These are phyloP conservation scores for Torulaspora quercuum DNA, from an alignment of 805 yeast species.

Conservation along the genomic window DNA sequence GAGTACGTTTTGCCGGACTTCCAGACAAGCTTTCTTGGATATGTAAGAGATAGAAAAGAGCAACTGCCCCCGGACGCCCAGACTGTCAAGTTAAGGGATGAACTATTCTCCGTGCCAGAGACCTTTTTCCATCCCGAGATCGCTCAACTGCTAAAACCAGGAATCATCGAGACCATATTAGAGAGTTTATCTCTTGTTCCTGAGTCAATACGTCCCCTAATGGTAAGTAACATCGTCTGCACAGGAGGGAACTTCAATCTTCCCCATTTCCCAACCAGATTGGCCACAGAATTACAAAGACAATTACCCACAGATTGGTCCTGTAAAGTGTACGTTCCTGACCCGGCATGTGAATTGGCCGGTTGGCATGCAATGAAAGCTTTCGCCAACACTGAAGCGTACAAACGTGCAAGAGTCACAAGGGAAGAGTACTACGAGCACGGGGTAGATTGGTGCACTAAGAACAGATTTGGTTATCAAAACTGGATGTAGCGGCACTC, in stretches of 20 bases:
- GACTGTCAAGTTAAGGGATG: conserved; percentile 68
- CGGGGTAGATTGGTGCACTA: conserved; percentile 53
- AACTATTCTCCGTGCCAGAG: conserved; percentile 86
- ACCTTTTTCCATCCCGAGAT: conserved; percentile 81
- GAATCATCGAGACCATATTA: conserved; percentile 65
- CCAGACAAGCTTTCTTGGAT: conserved; percentile 75
- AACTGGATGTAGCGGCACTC: conserved; percentile 27
- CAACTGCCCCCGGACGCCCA: conserved; percentile 54
- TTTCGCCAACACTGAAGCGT: conserved; percentile 41
- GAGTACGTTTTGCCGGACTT: conserved; percentile 87
- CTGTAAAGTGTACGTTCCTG: conserved; percentile 43
- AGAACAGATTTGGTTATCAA: conserved; percentile 43
- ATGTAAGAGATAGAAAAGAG: conserved; percentile 43
- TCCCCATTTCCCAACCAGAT: conserved; percentile 61
- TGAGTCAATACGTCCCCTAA: conserved; percentile 64
- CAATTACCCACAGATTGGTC: conserved; percentile 72
- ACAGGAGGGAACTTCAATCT: conserved; percentile 81
- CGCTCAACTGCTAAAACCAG: conserved; percentile 72
- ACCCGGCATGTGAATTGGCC: conserved; percentile 41
- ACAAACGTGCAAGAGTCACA: conserved; percentile 56
- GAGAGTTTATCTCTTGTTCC: conserved; percentile 71
- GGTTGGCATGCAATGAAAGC: conserved; percentile 58
- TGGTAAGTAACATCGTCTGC: conserved; percentile 73
- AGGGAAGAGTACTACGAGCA: conserved; percentile 82
- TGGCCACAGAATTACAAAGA: conserved; percentile 57